Percentiles rank a stretch among this genome's conserved stretches.
Conservation (phyloP, 495 filamentous ascomycete species). For the Penicillium malachiteum region DNA sequence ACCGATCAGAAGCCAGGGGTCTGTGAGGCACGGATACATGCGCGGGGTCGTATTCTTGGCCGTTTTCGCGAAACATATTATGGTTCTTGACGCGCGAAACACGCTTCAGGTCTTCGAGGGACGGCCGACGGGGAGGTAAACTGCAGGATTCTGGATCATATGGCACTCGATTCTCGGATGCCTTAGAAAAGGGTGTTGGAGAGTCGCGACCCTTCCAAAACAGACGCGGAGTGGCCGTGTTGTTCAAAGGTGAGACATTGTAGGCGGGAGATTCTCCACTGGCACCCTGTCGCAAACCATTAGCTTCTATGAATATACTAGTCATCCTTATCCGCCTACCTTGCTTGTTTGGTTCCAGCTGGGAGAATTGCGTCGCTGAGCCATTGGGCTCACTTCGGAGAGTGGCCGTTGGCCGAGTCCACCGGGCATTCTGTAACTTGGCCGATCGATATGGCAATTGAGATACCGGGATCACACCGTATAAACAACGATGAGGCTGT, state of each 20-base stretch:
- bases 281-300: conserved; percentile 34
- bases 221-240: conserved; percentile 67
- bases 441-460: neutral
- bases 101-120: conserved; percentile 88
- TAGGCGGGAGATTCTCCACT: conserved; percentile 71
- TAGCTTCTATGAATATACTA: conserved; percentile 18
- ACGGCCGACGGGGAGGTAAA: conserved; percentile 73
- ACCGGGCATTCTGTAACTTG: conserved; percentile 37
- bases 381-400: conserved; percentile 56
- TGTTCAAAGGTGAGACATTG: conserved; percentile 69
- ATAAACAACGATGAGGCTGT: neutral
- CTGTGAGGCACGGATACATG: conserved; percentile 70
- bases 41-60: conserved; percentile 87
- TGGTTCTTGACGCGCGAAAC: conserved; percentile 95
- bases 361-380: conserved; percentile 67
- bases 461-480: neutral
- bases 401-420: conserved; percentile 49
- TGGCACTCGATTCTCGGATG: conserved; percentile 63
- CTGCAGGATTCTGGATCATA: conserved; percentile 62
- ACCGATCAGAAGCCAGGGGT: conserved; percentile 65
- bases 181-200: conserved; percentile 58
- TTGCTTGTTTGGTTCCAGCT: conserved; percentile 69
- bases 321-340: conserved; percentile 40
- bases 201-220: conserved; percentile 84
- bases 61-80: conserved; percentile 87